Evolutionary conservation across 192 early-diverging fungal genomes (phyloP), one percentile per base, ranked within the genome.

Genomic region (Entomortierella chlamydospora): DNA sequence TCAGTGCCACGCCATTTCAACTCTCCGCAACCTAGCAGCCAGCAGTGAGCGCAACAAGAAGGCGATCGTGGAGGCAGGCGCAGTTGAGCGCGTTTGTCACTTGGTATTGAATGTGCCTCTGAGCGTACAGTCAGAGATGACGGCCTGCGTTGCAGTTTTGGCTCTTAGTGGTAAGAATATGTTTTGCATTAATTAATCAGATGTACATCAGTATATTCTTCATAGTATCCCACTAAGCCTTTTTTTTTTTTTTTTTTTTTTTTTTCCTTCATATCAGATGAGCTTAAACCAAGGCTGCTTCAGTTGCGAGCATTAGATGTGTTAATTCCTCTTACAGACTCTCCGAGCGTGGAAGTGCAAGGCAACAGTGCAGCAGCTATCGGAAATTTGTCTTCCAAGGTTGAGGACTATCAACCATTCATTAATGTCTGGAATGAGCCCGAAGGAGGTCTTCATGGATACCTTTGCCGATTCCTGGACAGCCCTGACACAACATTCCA

Each of bases 1-100:
- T 55, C 93, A 93, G 74, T 93, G 93, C 81, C 95, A 96, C 73
- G 91, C 93, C 49, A 91, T 96, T 51, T 92, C 91, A 3, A 93
- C 94, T 0, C 86, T 96, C 64, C 88, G 94, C 64, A 96, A 95
- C 61, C 70, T 96, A 60, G 93, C 93, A 2, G 91, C 93, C 20
- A 92, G 90, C 57, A 91, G 88, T 29, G 92, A 94, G 55, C 84
- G 87, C 47, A 93, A 94, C 82, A 94, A 94, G 79, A 73, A 80
- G 58, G 86, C 86, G 6, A 93, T 95, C 81, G 87, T 91, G 3
- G 87, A 92, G 56, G 89, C 88, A 12, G 95, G 94, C 8, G 89
- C 92, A 33, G 89, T 94, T 17, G 91, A 95, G 57, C 84, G 90
- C 26, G 90, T 96, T 22, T 85, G 84, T 29, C 69, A 76, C 30